These are phyloP conservation scores for Pythium grandisporangium DNA, from an alignment of 352 stramenopile species.

Conservation along the genomic window DNA sequence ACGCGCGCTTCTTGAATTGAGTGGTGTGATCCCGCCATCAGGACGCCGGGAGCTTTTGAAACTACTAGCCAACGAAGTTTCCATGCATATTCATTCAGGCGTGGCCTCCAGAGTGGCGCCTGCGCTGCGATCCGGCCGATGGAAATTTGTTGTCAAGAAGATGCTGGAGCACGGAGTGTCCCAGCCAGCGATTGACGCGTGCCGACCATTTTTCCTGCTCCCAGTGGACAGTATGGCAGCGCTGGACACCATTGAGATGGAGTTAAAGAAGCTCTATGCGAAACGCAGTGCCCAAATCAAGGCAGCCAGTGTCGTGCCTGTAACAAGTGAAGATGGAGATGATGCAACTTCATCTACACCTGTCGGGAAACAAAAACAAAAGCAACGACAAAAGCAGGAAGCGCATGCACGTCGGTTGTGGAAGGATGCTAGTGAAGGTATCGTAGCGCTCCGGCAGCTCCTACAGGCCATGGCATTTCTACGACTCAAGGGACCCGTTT, in stretches of 20 bases:
- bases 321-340: no score
- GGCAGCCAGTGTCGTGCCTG: background rate
- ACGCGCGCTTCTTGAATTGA: constrained; percentile 59
- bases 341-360: no score
- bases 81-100: constrained; percentile 48
- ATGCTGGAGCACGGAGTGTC: constrained; percentile 51
- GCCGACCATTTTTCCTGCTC: constrained; percentile 71
- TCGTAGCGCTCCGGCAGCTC: constrained; percentile 46
- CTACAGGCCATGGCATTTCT: constrained; percentile 72
- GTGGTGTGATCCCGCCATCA: constrained; percentile 30
- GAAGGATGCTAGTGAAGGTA: constrained; percentile 64
- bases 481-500: constrained; percentile 42
- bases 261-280: constrained; percentile 53
- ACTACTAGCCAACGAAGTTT: constrained; percentile 70
- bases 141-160: constrained; percentile 67
- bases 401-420: constrained; percentile 45
- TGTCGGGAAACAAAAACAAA: no score
- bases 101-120: constrained; percentile 43
- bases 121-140: constrained; percentile 54
- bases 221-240: constrained; percentile 51
- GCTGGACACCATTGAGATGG: constrained; percentile 54
- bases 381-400: constrained; percentile 62
- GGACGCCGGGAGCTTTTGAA: constrained; percentile 63
- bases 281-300: constrained; percentile 23
- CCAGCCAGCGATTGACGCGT: constrained; percentile 32